These are phyloP conservation scores for Aspergillus cavernicola DNA, from an alignment of 495 filamentous ascomycete genomes.

Conservation along the genomic window DNA sequence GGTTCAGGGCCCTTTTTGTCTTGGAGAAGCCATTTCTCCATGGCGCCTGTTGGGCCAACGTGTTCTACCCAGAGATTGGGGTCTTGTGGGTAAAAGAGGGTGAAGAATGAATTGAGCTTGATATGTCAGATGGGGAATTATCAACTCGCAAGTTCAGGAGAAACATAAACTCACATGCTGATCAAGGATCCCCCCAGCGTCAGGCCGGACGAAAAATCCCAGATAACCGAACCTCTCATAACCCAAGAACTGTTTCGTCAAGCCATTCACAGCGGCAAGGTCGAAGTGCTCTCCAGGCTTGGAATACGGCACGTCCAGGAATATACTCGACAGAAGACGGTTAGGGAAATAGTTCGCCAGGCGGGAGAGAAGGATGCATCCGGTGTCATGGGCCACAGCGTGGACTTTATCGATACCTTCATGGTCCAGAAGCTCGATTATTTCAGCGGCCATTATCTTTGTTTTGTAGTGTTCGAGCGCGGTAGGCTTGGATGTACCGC, in stretches of 20 bases:
- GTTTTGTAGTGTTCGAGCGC: conserved; percentile 28
- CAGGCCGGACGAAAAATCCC: conserved; percentile 21
- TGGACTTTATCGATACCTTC: conserved; percentile 15
- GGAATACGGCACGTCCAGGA: conserved; percentile 26
- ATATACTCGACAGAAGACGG: conserved; percentile 20
- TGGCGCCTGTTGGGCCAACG: conserved; percentile 19
- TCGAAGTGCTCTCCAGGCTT: conserved; percentile 22
- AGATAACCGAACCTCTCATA: conserved; percentile 28
- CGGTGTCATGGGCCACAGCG: conserved; percentile 28
- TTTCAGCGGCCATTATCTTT: conserved; percentile 31
- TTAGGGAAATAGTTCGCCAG: conserved; percentile 27
- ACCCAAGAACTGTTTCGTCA: conserved; percentile 23
- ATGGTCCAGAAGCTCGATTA: conserved; percentile 32
- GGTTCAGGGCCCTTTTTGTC: conserved; percentile 17
- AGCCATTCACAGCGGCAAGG: conserved; percentile 21
- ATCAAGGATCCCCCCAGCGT: conserved; percentile 23
- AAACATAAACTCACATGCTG: conserved; percentile 19
- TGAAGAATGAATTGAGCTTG: conserved; percentile 24
- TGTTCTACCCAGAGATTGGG: conserved; percentile 17
- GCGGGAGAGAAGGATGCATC: conserved; percentile 27
- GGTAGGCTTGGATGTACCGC: conserved; percentile 38
- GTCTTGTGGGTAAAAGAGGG: conserved; percentile 26
- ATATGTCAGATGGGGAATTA: neutral
- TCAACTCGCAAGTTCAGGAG: neutral
- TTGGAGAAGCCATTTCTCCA: conserved; percentile 21